phyloP scores from a whole-genome alignment of 805 yeast genomes.

The Wickerhamiella dianesei region DNA sequence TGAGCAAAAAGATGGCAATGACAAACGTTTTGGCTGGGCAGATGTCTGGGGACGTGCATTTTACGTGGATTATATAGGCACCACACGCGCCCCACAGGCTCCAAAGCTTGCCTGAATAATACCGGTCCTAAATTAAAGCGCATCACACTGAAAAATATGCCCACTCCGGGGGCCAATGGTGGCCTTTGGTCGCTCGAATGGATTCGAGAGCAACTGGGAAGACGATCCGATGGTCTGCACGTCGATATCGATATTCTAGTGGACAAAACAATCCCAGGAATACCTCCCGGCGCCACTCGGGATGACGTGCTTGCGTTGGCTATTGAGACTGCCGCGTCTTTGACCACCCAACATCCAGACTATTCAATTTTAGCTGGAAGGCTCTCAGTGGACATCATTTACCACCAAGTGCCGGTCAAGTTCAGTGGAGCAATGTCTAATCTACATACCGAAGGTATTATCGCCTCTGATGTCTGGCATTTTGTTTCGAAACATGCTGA shows the following conservation, averaged over 20 bases:
- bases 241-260: background rate
- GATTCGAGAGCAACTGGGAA: background rate
- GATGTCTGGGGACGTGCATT: no score
- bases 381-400: conserved; percentile 76
- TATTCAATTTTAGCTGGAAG: conserved; percentile 76
- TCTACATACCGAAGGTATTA: conserved; percentile 51
- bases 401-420: conserved; percentile 70
- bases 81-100: no score
- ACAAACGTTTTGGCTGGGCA: no score
- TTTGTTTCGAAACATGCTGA: conserved; percentile 45
- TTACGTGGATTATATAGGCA: no score
- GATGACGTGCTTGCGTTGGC: conserved; percentile 34
- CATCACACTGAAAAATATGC: no score
- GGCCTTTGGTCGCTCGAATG: background rate
- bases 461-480: conserved; percentile 40
- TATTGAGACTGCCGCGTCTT: conserved; percentile 89
- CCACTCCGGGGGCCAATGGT: background rate
- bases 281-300: conserved; percentile 31
- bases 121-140: no score
- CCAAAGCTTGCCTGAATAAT: no score
- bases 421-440: conserved; percentile 58
- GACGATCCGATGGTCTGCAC: background rate
- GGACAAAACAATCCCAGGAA: background rate
- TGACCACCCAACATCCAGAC: conserved; percentile 93
- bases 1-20: no score